These are phyloP conservation scores for Leavenworthia alabamica DNA, from an alignment of 345 rosid genomes.

Conservation along the genomic window DNA sequence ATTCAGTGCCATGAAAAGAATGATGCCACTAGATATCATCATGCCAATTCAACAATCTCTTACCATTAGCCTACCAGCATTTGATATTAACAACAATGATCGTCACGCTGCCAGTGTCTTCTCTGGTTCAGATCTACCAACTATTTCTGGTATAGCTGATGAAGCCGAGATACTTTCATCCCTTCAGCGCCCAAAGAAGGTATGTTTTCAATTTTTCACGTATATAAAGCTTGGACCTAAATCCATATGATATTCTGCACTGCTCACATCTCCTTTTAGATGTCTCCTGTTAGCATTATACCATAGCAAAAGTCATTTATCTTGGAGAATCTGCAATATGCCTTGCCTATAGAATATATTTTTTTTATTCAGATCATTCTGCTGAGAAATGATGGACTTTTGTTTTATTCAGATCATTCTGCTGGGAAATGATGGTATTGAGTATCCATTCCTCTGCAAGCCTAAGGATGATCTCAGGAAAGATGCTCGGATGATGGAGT, in stretches of 20 bases:
- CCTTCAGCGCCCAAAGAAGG: slow-evolving; percentile 93
- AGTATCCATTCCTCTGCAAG: slow-evolving; percentile 94
- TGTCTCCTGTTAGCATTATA: background rate
- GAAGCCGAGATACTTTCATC: slow-evolving; percentile 99
- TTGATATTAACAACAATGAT: slow-evolving; percentile 42
- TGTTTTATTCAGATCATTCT: too few relatives aligned
- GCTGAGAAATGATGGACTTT: too few relatives aligned
- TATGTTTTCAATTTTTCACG: slow-evolving; percentile 19
- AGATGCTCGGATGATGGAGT: slow-evolving; percentile 99
- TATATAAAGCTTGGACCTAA: background rate
- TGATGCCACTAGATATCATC: slow-evolving; percentile 89
- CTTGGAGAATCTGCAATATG: background rate
- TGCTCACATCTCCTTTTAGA: slow-evolving; percentile 3
- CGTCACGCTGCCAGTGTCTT: slow-evolving; percentile 57
- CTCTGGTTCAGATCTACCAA: slow-evolving; percentile 74
- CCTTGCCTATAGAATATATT: slow-evolving; percentile 5
- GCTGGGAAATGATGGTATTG: slow-evolving; percentile 92
- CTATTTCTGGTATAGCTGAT: slow-evolving; percentile 78
- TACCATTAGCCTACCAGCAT: slow-evolving; percentile 67
- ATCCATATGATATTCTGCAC: background rate
- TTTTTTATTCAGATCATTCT: slow-evolving; percentile 57
- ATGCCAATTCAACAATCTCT: slow-evolving; percentile 97
- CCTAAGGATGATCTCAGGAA: slow-evolving; percentile 97
- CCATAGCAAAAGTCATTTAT: slow-evolving; percentile 1
- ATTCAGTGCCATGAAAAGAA: slow-evolving; percentile 94